A percentile compares a stretch with the other conserved stretches of the same genome.
These are phyloP conservation scores for Cytidiella melzeri DNA, from an alignment of 768 basidiomycete species.

Conservation along the genomic window DNA sequence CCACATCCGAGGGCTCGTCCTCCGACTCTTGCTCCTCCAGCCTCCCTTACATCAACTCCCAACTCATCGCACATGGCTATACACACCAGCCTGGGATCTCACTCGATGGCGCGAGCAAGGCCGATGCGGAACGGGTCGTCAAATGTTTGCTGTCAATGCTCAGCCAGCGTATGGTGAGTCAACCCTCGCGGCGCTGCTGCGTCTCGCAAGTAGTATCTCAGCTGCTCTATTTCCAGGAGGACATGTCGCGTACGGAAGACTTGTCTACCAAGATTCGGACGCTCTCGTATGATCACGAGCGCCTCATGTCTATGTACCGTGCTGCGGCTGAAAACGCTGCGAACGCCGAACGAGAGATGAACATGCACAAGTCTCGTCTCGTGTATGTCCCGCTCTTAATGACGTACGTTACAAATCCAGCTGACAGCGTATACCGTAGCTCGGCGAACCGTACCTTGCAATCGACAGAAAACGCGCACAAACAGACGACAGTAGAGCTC, in stretches of 20 bases:
- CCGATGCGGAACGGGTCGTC: slow-evolving; percentile 50
- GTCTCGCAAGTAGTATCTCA: background rate
- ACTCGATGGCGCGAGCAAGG: slow-evolving; percentile 55
- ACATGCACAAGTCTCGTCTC: slow-evolving; percentile 64
- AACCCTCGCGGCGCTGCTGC: background rate
- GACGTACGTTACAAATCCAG: too few relatives aligned
- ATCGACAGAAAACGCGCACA: slow-evolving; percentile 58
- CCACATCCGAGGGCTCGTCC: slow-evolving; percentile 40
- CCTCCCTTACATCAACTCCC: slow-evolving; percentile 74
- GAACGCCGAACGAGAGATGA: slow-evolving; percentile 74
- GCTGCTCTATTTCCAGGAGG: slow-evolving; percentile 36
- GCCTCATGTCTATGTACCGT: slow-evolving; percentile 60
- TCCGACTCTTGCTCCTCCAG: slow-evolving; percentile 50
- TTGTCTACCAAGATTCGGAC: slow-evolving; percentile 70
- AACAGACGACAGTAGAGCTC: slow-evolving; percentile 62
- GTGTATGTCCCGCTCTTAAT: slow-evolving; percentile 52
- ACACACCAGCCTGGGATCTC: slow-evolving; percentile 54
- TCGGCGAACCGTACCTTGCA: slow-evolving; percentile 48
- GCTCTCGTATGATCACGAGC: slow-evolving; percentile 75
- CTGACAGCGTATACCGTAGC: too few relatives aligned
- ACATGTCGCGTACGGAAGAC: slow-evolving; percentile 76
- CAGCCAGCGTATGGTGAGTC: slow-evolving; percentile 68
- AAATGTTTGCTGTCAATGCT: slow-evolving; percentile 77
- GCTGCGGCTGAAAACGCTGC: slow-evolving; percentile 53
- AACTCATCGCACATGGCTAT: slow-evolving; percentile 81